Base-by-base conservation (phyloP, 129 eudicot species). In the Centaurea solstitialis region DNA sequence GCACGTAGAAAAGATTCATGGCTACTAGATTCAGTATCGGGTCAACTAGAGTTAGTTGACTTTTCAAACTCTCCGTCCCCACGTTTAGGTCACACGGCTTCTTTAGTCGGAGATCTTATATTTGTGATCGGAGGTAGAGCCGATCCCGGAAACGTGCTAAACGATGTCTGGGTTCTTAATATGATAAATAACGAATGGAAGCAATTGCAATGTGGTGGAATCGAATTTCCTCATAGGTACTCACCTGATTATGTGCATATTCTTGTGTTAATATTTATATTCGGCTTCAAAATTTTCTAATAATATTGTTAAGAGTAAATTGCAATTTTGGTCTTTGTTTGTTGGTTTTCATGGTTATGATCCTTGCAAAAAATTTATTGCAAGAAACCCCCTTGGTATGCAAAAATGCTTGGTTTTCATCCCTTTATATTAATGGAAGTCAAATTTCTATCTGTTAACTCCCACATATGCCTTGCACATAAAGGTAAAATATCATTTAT, bases 61-160 rank as follows among this genome's bases (percentile, higher is more conserved):
- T 72, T 75, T 79, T 61, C 76, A 76, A 88, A 33, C 30, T 17
- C 87, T 18, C 99, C 98, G 76, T 87, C 90, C 41, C 90, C 99
- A 73, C 93, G 99, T 45, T 45, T 96, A 84, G 99, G 99, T 70
- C 99, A 96, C 87, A 91, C 97, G 8, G 85, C 91, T 79, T 87
- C 97, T 66, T 26, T 93, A 61, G 77, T 82, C 80, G 97, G 92
- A 76, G 94, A 89, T 26, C 74, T 35, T n/a, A 83, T 91, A 84
- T 86, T 89, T 85, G 91, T 96, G 65, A 88, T 93, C 76, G 99
- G 99, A 82, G 99, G 99, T 72, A 89, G 99, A 86, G 98, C 91
- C 18, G 99, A 93, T 75, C 99, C 99, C 4, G 50, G 83, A 74
- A 96, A 86, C 82, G 93, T 96, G 77, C 72, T 96, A 84, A 90